Conservation (phyloP, 495 filamentous ascomycete species). For the Bombardia bombarda region DNA sequence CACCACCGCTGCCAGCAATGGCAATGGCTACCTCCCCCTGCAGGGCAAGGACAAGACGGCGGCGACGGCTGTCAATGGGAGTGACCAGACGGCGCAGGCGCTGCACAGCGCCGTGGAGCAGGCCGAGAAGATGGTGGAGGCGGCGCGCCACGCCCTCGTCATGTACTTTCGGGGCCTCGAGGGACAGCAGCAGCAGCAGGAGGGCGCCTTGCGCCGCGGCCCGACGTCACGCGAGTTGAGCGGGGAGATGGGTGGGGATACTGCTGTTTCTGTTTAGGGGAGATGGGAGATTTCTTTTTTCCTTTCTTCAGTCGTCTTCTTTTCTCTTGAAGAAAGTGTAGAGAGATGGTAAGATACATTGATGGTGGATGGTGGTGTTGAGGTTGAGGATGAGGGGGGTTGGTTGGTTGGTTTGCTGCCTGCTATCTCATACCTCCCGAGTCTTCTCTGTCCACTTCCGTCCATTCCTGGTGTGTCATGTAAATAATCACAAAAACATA, state of each 20-base stretch:
- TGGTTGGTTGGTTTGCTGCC: too few relatives aligned
- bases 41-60: neutral
- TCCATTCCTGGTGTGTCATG: too few relatives aligned
- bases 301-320: too few relatives aligned
- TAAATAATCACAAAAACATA: too few relatives aligned
- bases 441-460: too few relatives aligned
- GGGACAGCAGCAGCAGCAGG: neutral
- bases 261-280: slow-evolving; percentile 7
- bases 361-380: too few relatives aligned
- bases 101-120: slow-evolving; percentile 26
- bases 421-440: too few relatives aligned
- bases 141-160: slow-evolving; percentile 24
- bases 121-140: slow-evolving; percentile 33
- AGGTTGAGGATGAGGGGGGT: too few relatives aligned
- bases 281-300: too few relatives aligned
- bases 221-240: slow-evolving; percentile 41
- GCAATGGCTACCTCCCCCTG: neutral
- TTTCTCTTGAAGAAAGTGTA: too few relatives aligned
- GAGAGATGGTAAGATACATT: neutral
- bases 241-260: slow-evolving; percentile 50
- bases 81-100: slow-evolving; percentile 21
- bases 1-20: neutral
- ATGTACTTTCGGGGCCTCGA: slow-evolving; percentile 17
- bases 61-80: too few relatives aligned
- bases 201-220: slow-evolving; percentile 26